Conservation (phyloP, 1,139 yeast genomes). For the Kurtzmaniella quercitrusa region DNA sequence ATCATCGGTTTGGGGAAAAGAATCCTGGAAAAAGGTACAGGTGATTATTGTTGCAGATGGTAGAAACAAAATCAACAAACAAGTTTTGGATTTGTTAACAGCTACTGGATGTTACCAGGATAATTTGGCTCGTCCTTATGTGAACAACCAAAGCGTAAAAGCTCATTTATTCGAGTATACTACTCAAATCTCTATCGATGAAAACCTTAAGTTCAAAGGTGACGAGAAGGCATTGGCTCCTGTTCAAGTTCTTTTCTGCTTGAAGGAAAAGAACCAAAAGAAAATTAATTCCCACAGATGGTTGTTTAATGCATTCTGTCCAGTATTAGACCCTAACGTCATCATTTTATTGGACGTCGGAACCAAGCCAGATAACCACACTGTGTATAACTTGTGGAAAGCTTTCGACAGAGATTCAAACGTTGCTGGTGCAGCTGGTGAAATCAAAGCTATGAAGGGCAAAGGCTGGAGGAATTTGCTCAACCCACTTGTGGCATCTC, state of each 20-base stretch:
- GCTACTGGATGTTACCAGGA: conserved; percentile 97
- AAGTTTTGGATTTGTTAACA: conserved; percentile 79
- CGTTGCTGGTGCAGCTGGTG: conserved; percentile 98
- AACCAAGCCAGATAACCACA: conserved; percentile 79
- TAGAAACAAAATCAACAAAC: conserved; percentile 76
- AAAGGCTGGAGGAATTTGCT: conserved; percentile 73
- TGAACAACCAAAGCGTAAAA: conserved; percentile 82
- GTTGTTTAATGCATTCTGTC: conserved; percentile 91
- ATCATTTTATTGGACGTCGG: conserved; percentile 87
- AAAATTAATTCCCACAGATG: conserved; percentile 94
- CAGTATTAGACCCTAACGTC: conserved; percentile 83
- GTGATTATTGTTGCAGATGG: conserved; percentile 92
- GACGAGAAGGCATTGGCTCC: conserved; percentile 83
- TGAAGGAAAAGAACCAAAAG: conserved; percentile 84
- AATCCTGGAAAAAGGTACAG: conserved; percentile 93
- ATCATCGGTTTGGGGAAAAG: conserved; percentile 89
- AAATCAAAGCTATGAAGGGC: conserved; percentile 91
- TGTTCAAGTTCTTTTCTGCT: conserved; percentile 84
- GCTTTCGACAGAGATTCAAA: conserved; percentile 94
- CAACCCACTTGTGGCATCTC: conserved; percentile 94
- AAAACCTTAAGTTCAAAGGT: conserved; percentile 75
- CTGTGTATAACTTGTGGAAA: conserved; percentile 91
- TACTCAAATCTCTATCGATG: conserved; percentile 82
- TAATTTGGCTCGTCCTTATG: conserved; percentile 90
- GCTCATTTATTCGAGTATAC: conserved; percentile 95